These are phyloP conservation scores for Striga hermonthica DNA, from an alignment of 305 asterid species.

Conservation along the genomic window DNA sequence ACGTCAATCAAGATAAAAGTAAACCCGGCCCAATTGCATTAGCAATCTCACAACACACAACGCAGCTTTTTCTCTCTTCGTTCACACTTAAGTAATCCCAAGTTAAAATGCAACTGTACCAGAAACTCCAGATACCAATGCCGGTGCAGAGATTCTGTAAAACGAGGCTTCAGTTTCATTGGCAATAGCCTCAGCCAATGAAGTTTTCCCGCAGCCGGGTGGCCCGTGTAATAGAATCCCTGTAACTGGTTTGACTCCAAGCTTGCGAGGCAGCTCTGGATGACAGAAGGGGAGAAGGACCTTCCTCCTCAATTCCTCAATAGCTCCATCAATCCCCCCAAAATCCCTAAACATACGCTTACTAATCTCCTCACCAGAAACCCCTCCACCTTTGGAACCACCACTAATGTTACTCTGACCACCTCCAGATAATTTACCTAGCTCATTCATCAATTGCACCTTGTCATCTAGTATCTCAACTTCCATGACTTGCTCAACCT, in stretches of 20 bases:
- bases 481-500: no score
- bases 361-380: background rate
- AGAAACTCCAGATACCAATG: constrained; percentile 87
- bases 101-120: constrained; percentile 36
- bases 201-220: constrained; percentile 95
- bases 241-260: constrained; percentile 68
- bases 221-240: constrained; percentile 88
- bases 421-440: background rate
- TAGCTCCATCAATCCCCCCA: constrained; percentile 69
- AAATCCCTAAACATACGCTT: constrained; percentile 56
- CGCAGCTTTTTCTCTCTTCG: background rate
- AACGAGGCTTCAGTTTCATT: constrained; percentile 79
- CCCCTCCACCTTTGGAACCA: no score
- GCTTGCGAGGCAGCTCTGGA: constrained; percentile 47
- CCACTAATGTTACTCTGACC: background rate
- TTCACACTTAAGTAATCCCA: background rate
- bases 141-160: constrained; percentile 80
- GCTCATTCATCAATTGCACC: background rate
- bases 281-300: constrained; percentile 64
- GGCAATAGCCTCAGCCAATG: constrained; percentile 88
- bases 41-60: background rate
- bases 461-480: background rate
- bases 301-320: constrained; percentile 61
- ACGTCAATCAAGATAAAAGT: background rate
- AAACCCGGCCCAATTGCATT: background rate